These are phyloP conservation scores for Pisolithus microcarpus DNA, from an alignment of 768 basidiomycete species.

Conservation along the genomic window DNA sequence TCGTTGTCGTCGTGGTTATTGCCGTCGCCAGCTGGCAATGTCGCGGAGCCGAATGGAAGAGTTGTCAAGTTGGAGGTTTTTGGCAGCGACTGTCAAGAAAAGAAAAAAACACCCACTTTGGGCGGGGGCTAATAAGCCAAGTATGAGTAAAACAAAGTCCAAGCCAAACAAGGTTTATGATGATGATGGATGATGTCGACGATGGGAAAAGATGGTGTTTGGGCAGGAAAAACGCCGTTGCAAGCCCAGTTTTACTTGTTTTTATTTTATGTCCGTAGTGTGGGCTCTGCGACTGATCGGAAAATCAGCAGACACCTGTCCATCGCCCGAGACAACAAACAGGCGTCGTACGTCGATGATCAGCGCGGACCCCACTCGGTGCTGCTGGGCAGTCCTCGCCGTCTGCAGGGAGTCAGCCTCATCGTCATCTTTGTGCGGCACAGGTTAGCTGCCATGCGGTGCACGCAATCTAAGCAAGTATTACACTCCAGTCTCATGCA, in stretches of 20 bases:
- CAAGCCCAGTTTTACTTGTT: neutral
- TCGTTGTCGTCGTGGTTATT: no score
- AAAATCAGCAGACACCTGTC: neutral
- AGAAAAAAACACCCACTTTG: neutral
- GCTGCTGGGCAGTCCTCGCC: neutral
- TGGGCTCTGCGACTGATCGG: neutral
- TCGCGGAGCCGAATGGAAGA: slow-evolving; percentile 14
- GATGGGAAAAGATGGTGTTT: no score
- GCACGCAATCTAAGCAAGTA: neutral
- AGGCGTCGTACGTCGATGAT: neutral
- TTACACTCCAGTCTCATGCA: neutral
- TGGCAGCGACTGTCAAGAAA: neutral
- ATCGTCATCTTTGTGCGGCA: neutral
- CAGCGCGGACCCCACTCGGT: neutral
- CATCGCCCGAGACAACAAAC: neutral
- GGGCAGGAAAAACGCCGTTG: neutral
- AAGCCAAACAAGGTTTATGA: neutral
- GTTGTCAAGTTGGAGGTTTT: neutral
- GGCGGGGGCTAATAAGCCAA: neutral
- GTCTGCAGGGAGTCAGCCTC: neutral
- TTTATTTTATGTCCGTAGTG: neutral
- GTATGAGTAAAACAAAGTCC: neutral
- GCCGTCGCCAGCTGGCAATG: neutral
- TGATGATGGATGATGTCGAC: no score
- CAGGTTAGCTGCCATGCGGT: neutral